Percentiles rank a stretch among this genome's conserved stretches.
phyloP scores from a whole-genome alignment of 257 asterid genomes.

The Salvia splendens region DNA sequence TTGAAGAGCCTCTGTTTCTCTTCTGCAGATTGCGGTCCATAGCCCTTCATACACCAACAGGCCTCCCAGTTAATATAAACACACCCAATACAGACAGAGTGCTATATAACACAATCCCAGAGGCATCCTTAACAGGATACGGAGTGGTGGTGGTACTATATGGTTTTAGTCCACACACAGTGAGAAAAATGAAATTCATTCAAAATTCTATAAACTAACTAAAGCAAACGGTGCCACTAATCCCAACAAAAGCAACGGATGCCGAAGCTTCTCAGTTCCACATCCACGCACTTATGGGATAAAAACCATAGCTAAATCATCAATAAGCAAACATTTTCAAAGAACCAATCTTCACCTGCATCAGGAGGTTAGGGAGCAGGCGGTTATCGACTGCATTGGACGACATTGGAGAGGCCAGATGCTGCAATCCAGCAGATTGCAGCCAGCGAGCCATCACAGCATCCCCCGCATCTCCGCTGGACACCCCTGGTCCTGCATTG shows the following conservation, averaged over 20 bases:
- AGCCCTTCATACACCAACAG: constrained; percentile 58
- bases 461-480: constrained; percentile 88
- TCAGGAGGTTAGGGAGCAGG: constrained; percentile 67
- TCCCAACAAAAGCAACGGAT: constrained; percentile 1
- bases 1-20: constrained; percentile 96
- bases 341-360: constrained; percentile 59
- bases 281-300: neutral
- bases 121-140: constrained; percentile 21
- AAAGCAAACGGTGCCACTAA: neutral
- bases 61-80: constrained; percentile 32
- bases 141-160: constrained; percentile 3
- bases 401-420: constrained; percentile 94
- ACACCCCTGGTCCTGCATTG: constrained; percentile 70
- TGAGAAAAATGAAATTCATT: constrained; percentile 17
- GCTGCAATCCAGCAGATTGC: constrained; percentile 99
- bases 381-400: constrained; percentile 76
- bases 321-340: constrained; percentile 10
- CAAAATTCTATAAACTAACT: constrained; percentile 16
- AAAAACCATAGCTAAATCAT: neutral
- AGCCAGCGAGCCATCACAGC: constrained; percentile 99
- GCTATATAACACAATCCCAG: constrained; percentile 15
- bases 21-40: constrained; percentile 95
- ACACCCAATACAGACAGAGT: constrained; percentile 15
- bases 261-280: constrained; percentile 13
- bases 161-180: constrained; percentile 9